Evolutionary conservation across 148 eudicot genomes (phyloP), one percentile per base, ranked within the genome.

Genomic region (Silene latifolia): DNA sequence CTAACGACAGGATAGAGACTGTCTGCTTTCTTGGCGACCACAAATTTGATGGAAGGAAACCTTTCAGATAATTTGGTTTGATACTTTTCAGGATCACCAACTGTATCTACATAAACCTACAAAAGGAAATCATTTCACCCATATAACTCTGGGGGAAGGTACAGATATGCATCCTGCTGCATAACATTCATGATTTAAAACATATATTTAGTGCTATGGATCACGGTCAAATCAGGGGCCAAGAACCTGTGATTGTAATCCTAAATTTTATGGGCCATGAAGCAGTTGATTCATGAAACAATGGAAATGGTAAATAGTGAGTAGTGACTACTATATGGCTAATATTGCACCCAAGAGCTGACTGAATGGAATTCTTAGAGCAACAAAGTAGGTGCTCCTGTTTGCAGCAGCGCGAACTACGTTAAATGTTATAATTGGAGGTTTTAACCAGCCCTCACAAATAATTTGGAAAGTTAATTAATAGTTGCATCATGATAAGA

Each of bases 1-100:
- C 99, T 95, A 29, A 95, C 99, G 76, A 95, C 99, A 29, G 99
- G 99, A 82, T 92, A 95, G 29, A 95, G 94, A 81, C 99, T 95
- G 81, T 95, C 99, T 44, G 99, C 99, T 86, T 92, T 95, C 86
- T 95, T 95, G 54, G 99, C 93, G 72, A 92, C 99, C 76, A 95
- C 96, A 87, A 95, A 95, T 80, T 92, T 92, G 76, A 95, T 87
- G 74, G 85, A 77, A 58, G 93, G 98, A 85, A 95, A 92, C 80
- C 80, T 83, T 76, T 92, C 93, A 57, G 90, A 85, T 72, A 95
- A 80, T 77, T 89, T 95, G 21, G 69, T 67, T 59, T 82, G 79
- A 77, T 95, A 95, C 84, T 95, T 95, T 24, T 85, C 99, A 9
- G 99, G 65, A 88, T 95, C 99, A 71, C 99, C 97, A 75, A 95